phyloP scores from a whole-genome alignment of 371 early-diverging fungal genomes.

The Apophysomyces ossiformis region DNA sequence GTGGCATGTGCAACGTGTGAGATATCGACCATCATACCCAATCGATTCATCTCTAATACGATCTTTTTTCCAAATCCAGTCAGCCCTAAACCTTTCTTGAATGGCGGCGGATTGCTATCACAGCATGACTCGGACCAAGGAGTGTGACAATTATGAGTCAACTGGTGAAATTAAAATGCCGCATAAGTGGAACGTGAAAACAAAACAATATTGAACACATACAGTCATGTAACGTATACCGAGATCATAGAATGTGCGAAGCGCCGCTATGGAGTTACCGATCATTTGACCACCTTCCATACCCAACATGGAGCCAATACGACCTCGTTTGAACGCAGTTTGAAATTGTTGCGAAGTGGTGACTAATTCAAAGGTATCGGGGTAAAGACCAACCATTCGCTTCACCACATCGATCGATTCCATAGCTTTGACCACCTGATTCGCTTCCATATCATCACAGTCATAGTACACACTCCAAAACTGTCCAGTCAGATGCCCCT shows the following conservation, averaged over 20 bases:
- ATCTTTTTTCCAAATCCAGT: slow-evolving; percentile 61
- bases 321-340: slow-evolving; percentile 42
- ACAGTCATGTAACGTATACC: slow-evolving; percentile 75
- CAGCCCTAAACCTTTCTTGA: slow-evolving; percentile 54
- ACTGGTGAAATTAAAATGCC: slow-evolving; percentile 16
- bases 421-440: slow-evolving; percentile 44
- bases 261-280: slow-evolving; percentile 58
- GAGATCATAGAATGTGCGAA: slow-evolving; percentile 60
- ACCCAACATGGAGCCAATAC: slow-evolving; percentile 67
- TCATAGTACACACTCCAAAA: slow-evolving; percentile 70
- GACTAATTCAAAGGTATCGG: slow-evolving; percentile 57
- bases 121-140: slow-evolving; percentile 71
- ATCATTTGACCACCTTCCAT: slow-evolving; percentile 75
- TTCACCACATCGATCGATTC: slow-evolving; percentile 67
- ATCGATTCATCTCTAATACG: slow-evolving; percentile 68
- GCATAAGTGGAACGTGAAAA: background rate
- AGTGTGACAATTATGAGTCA: slow-evolving; percentile 72
- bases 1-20: slow-evolving; percentile 67
- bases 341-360: slow-evolving; percentile 51
- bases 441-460: slow-evolving; percentile 36
- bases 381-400: slow-evolving; percentile 54
- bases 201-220: slow-evolving; percentile 17
- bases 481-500: slow-evolving; percentile 61
- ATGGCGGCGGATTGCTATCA: slow-evolving; percentile 49
- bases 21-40: slow-evolving; percentile 77